Conservation (phyloP, 1,284 basidiomycete species). For the Ceratobasidium sp. region DNA sequence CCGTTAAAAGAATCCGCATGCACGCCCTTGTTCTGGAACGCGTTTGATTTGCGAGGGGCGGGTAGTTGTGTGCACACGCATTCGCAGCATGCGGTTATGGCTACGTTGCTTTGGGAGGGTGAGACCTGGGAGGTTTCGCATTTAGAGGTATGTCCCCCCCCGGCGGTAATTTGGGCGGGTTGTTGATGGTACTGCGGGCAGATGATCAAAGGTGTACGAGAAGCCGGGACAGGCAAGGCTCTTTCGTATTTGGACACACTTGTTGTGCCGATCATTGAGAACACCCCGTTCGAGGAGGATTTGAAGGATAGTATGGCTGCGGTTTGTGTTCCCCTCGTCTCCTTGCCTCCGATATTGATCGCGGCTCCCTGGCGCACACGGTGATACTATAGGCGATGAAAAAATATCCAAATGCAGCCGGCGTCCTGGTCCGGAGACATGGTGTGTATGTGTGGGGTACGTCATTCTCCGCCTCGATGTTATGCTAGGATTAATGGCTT, state of each 20-base stretch:
- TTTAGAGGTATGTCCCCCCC: constrained; percentile 56
- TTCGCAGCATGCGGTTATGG: constrained; percentile 84
- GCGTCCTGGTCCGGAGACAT: constrained; percentile 77
- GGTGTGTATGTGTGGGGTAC: constrained; percentile 84
- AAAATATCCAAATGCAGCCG: constrained; percentile 77
- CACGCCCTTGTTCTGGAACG: constrained; percentile 90
- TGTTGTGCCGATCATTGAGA: constrained; percentile 85
- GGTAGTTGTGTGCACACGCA: constrained; percentile 88
- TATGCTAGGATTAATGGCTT: background rate
- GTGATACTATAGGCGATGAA: constrained; percentile 63
- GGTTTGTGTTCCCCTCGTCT: constrained; percentile 46
- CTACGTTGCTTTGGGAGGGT: constrained; percentile 74
- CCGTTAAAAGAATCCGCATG: constrained; percentile 80
- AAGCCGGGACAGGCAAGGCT: constrained; percentile 70
- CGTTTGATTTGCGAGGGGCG: constrained; percentile 75
- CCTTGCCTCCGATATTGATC: background rate
- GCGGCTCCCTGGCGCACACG: background rate
- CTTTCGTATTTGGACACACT: constrained; percentile 83
- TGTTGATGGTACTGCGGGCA: constrained; percentile 47
- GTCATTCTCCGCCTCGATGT: constrained; percentile 46
- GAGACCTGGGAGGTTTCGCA: constrained; percentile 77
- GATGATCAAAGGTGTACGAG: constrained; percentile 89
- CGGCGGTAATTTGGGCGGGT: no score
- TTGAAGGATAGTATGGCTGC: constrained; percentile 81
- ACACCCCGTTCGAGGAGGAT: constrained; percentile 86